Evolutionary conservation across 148 eudicot genomes (phyloP).

Genomic region (Dysphania ambrosioides): DNA sequence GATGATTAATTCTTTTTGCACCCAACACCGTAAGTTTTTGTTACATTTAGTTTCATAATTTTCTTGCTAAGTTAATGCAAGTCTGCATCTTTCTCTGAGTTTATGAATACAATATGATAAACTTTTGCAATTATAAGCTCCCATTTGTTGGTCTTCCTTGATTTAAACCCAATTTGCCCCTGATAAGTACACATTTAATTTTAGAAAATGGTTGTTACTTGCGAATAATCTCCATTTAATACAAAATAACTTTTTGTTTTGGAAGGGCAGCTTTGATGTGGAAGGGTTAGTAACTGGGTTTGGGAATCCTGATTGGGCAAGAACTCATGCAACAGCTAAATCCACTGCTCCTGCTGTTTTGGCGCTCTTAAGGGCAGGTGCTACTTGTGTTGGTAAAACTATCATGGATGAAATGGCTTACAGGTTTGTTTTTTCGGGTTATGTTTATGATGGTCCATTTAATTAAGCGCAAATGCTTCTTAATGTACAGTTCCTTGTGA

Average conservation of each 20-base stretch:
- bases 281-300: slow-evolving; percentile 67
- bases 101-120: background rate
- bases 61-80: too few species aligned
- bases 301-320: slow-evolving; percentile 79
- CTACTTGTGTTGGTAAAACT: slow-evolving; percentile 81
- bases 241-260: background rate
- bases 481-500: background rate
- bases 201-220: background rate
- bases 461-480: background rate
- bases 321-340: slow-evolving; percentile 64
- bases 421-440: slow-evolving; percentile 39
- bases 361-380: slow-evolving; percentile 64
- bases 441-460: background rate
- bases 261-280: slow-evolving; percentile 67
- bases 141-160: background rate
- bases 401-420: slow-evolving; percentile 99
- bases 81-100: too few species aligned
- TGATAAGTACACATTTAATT: background rate
- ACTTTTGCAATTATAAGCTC: background rate
- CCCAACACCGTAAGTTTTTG: background rate
- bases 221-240: background rate
- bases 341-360: slow-evolving; percentile 64
- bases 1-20: background rate
- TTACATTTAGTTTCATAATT: too few species aligned
- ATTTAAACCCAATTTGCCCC: background rate